Evolutionary conservation across 2,329 filamentous ascomycete genomes (phyloP).

Genomic region (Neobulgaria alba): DNA sequence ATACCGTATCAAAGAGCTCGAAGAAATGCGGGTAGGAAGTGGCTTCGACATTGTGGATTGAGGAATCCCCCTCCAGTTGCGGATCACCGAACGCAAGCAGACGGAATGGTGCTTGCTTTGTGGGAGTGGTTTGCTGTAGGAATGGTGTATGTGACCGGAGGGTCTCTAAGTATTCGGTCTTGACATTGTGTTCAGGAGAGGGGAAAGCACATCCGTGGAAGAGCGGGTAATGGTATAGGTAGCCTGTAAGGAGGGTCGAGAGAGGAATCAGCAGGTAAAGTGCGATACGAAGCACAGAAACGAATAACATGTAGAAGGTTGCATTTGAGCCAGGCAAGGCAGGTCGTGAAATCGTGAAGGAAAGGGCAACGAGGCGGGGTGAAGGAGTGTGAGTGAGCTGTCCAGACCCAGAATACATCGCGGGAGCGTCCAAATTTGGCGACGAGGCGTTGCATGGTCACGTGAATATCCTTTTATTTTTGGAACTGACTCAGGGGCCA

Average conservation of each 20-base stretch:
- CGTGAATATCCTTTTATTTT: too few relatives aligned
- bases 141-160: conserved; percentile 18
- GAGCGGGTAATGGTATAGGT: conserved; percentile 81
- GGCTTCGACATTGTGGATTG: conserved; percentile 54
- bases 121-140: conserved; percentile 19
- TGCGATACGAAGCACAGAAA: conserved; percentile 26
- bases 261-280: conserved; percentile 50
- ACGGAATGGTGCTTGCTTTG: conserved; percentile 61
- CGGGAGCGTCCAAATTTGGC: too few relatives aligned
- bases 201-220: conserved; percentile 79
- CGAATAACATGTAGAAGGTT: conserved; percentile 27
- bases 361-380: too few relatives aligned
- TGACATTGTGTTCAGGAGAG: conserved; percentile 20
- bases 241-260: conserved; percentile 61
- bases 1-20: conserved; percentile 25
- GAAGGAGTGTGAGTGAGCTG: too few relatives aligned
- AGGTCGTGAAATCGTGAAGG: neutral
- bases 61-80: conserved; percentile 86
- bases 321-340: conserved; percentile 14
- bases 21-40: conserved; percentile 46
- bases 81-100: conserved; percentile 85
- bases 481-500: too few relatives aligned
- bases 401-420: too few relatives aligned
- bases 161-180: conserved; percentile 21
- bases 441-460: too few relatives aligned